These are phyloP conservation scores for Silene latifolia DNA, from an alignment of 148 eudicot species.

Conservation along the genomic window DNA sequence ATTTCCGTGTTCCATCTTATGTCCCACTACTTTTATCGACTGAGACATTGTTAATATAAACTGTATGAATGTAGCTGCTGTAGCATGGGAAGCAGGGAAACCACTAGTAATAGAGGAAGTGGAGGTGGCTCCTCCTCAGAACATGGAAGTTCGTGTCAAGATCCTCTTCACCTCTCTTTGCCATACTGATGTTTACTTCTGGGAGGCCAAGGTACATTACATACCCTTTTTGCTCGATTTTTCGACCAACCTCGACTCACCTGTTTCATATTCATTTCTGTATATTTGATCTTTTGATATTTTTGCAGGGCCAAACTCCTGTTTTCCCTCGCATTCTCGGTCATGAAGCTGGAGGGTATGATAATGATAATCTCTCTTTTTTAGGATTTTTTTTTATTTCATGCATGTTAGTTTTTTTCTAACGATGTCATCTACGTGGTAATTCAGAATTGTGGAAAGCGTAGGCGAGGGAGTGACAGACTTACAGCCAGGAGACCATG, in stretches of 20 bases:
- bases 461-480: constrained; percentile 81
- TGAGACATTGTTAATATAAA: no score
- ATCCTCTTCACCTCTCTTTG: constrained; percentile 75
- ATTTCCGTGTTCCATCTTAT: no score
- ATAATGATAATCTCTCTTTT: neutral
- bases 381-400: neutral
- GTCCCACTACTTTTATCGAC: no score
- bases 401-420: neutral
- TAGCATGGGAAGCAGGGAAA: constrained; percentile 90
- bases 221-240: neutral
- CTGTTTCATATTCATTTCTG: no score
- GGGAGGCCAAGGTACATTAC: constrained; percentile 93
- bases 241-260: no score
- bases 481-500: constrained; percentile 60
- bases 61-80: constrained; percentile 48
- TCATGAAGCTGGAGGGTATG: constrained; percentile 72
- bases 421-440: neutral
- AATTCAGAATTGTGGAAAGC: constrained; percentile 62
- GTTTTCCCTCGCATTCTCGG: constrained; percentile 62
- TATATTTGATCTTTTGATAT: neutral
- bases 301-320: constrained; percentile 50
- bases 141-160: constrained; percentile 66
- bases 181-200: constrained; percentile 78
- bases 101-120: constrained; percentile 70
- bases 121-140: constrained; percentile 81